Base-by-base conservation (phyloP, 2,329 filamentous ascomycete genomes). In the Alternaria solani region DNA sequence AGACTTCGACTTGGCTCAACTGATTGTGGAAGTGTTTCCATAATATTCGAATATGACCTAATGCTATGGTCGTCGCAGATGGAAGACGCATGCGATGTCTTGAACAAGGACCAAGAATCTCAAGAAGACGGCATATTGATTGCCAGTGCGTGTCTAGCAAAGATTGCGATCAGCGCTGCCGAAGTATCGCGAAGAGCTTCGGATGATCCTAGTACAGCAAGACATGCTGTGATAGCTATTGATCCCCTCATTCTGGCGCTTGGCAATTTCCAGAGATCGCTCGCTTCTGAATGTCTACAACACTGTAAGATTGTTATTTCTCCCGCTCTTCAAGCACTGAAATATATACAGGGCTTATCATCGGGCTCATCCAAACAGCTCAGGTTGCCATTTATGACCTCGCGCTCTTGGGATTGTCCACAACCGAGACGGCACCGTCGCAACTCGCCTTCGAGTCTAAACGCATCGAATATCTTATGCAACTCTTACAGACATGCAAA, bases 31-130 rank as follows among this genome's bases (percentile, higher is more conserved):
- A 71, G 71, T 4, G 67, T 74, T 4, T 66, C 69, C 4, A 58
- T 52, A 2, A 58, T 53, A 6, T 54, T 64, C 54, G 51, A 59
- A 5, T 55, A 81, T 51, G 85, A 88, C 53, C 68, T 81, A 2
- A 76, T 89, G 49, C 80, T 78, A 2, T 90, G 87, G 87, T 88
- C 83, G 0, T 65, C 82, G 1, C 82, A 87, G 52, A 83, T 89
- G 79, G 86, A 88, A 30, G 86, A 88, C 36, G 86, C 82, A 36
- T 75, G 89, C 1, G 73, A 80, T 5, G 64, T 80, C 2, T 75
- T 90, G 0, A 75, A 79, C 5, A 75, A 80, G 16, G 75, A 80
- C 1, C 79, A 79, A 7, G 84, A 88, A 56, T 79, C 78, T 25
- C 76, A 81, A 0, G 80, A 81, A 2, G 87, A 90, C 67, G 77